A percentile compares a stretch with the other conserved stretches of the same genome.
phyloP scores from a whole-genome alignment of 768 basidiomycete species.

The Leccinum subtestaceum region DNA sequence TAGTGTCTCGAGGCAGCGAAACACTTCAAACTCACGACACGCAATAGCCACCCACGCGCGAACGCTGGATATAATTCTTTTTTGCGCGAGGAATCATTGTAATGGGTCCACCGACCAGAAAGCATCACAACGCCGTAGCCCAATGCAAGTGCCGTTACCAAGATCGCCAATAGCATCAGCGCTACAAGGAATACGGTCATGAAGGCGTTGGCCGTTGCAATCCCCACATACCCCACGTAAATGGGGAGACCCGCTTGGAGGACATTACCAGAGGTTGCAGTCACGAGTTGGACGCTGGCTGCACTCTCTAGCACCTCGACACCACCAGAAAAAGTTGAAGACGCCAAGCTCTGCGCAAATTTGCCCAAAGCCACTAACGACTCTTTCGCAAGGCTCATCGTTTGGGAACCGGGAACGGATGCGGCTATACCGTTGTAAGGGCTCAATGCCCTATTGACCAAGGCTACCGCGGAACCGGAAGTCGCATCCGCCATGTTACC shows the following conservation, averaged over 20 bases:
- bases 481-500: slow-evolving; percentile 63
- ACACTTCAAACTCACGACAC: slow-evolving; percentile 51
- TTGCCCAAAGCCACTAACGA: slow-evolving; percentile 13
- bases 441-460: slow-evolving; percentile 78
- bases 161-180: slow-evolving; percentile 66
- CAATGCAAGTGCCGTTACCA: slow-evolving; percentile 48
- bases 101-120: slow-evolving; percentile 19
- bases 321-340: slow-evolving; percentile 14
- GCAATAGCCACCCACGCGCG: slow-evolving; percentile 58
- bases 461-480: slow-evolving; percentile 60
- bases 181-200: slow-evolving; percentile 80
- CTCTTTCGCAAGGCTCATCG: slow-evolving; percentile 3
- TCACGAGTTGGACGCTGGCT: slow-evolving; percentile 60
- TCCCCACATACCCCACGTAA: slow-evolving; percentile 71
- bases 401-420: background rate
- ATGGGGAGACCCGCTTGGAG: slow-evolving; percentile 81
- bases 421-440: slow-evolving; percentile 57
- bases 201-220: slow-evolving; percentile 85
- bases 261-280: slow-evolving; percentile 57
- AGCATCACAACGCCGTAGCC: slow-evolving; percentile 46
- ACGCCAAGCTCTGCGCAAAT: slow-evolving; percentile 5
- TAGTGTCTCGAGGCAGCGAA: background rate
- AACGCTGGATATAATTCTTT: slow-evolving; percentile 43
- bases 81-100: slow-evolving; percentile 15
- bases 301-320: slow-evolving; percentile 25